Conservation (phyloP, 176 grass and related monocot genomes). For the Ensete ventricosum region DNA sequence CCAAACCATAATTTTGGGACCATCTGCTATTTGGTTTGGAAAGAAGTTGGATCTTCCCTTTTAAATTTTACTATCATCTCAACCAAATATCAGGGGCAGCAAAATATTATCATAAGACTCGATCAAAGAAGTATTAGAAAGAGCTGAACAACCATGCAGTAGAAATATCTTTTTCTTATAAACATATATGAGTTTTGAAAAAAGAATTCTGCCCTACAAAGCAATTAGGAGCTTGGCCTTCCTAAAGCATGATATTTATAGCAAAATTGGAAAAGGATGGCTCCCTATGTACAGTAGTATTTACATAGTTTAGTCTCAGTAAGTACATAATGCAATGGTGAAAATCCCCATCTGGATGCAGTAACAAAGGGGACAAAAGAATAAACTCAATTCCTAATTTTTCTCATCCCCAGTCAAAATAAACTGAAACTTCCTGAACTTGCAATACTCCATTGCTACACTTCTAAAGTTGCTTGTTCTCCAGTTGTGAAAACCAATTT, state of each 20-base stretch:
- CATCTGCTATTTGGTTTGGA: background rate
- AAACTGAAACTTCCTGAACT: background rate
- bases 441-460: background rate
- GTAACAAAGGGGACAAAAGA: constrained; percentile 4
- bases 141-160: background rate
- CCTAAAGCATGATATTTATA: constrained; percentile 10
- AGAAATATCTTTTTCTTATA: background rate
- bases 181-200: background rate
- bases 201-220: background rate
- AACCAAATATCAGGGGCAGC: background rate
- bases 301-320: background rate
- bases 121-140: background rate
- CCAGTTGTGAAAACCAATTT: background rate
- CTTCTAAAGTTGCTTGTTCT: background rate
- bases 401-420: background rate
- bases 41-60: no score
- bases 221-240: background rate
- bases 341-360: background rate
- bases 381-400: constrained; percentile 1
- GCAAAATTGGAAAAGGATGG: constrained; percentile 5
- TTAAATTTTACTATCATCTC: background rate
- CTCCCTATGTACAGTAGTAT: background rate
- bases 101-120: no score
- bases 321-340: constrained; percentile 6
- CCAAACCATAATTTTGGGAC: background rate